phyloP scores from a whole-genome alignment of 495 filamentous ascomycete genomes.

The Tuber calosporum region DNA sequence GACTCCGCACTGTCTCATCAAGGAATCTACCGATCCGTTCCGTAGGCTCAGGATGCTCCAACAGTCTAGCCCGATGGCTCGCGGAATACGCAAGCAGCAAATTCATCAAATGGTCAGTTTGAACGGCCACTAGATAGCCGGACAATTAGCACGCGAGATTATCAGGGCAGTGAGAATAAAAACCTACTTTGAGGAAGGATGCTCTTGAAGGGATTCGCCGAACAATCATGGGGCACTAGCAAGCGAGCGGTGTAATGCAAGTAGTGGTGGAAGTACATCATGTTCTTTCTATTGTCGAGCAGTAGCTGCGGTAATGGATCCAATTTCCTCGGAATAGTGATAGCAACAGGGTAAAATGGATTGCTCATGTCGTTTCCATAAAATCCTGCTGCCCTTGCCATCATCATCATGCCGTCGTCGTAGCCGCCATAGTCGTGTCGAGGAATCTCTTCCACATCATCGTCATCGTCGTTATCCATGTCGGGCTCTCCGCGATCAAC shows the following conservation, averaged over 20 bases:
- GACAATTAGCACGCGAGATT: conserved; percentile 24
- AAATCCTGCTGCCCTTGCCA: conserved; percentile 17
- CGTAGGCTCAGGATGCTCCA: conserved; percentile 66
- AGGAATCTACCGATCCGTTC: conserved; percentile 74
- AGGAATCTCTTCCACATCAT: conserved; percentile 41
- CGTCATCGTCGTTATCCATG: conserved; percentile 39
- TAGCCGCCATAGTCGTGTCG: conserved; percentile 32
- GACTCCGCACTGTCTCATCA: conserved; percentile 65
- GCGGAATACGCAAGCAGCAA: conserved; percentile 76
- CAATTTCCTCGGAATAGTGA: conserved; percentile 59
- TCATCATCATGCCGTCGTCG: conserved; percentile 23
- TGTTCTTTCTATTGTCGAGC: conserved; percentile 66
- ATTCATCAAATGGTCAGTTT: conserved; percentile 62
- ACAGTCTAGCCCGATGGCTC: conserved; percentile 68
- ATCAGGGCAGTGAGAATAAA: conserved; percentile 2
- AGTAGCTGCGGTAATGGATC: conserved; percentile 63
- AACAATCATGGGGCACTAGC: conserved; percentile 65
- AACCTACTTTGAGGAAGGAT: conserved; percentile 62
- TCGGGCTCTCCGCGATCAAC: conserved; percentile 31
- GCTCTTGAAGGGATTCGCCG: conserved; percentile 59
- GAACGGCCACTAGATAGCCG: conserved; percentile 55
- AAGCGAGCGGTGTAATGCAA: conserved; percentile 63
- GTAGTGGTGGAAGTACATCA: conserved; percentile 73
- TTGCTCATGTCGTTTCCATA: conserved; percentile 30
- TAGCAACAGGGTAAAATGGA: conserved; percentile 45